Conservation (phyloP, 805 yeast species). For the Dipodascopsis uninucleata region DNA sequence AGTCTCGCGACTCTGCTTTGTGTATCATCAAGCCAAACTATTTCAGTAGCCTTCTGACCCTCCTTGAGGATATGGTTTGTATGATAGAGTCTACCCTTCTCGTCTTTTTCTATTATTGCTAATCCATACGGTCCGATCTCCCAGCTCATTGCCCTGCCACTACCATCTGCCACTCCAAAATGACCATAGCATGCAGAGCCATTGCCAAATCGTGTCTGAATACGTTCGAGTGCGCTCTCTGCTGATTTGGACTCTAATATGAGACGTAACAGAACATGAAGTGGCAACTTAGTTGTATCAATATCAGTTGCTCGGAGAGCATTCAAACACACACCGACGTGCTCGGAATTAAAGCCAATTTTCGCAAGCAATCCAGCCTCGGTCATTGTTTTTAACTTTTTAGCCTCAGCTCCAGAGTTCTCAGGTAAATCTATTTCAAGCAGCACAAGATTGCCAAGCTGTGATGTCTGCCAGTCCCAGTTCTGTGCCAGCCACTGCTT, state of each 20-base stretch:
- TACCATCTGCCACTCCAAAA: conserved; percentile 26
- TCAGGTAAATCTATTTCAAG: conserved; percentile 30
- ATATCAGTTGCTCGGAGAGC: conserved; percentile 37
- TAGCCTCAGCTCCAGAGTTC: conserved; percentile 18
- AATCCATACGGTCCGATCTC: conserved; percentile 27
- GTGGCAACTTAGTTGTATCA: conserved; percentile 36
- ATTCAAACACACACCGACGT: conserved; percentile 37
- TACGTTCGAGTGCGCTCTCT: conserved; percentile 27
- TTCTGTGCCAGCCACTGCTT: conserved; percentile 38
- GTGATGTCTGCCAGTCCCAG: conserved; percentile 43
- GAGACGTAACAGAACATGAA: conserved; percentile 40
- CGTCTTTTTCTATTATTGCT: conserved; percentile 10
- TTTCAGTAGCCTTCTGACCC: conserved; percentile 14
- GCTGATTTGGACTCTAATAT: conserved; percentile 34
- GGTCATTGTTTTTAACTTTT: conserved; percentile 33
- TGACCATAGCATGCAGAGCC: conserved; percentile 27
- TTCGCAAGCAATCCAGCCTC: conserved; percentile 41
- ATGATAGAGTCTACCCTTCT: conserved; percentile 15
- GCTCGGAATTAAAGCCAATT: conserved; percentile 37
- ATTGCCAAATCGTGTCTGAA: conserved; percentile 9
- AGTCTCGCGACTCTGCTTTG: conserved; percentile 16
- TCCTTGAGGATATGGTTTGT: conserved; percentile 22
- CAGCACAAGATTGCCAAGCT: conserved; percentile 33
- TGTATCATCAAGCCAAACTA: conserved; percentile 25
- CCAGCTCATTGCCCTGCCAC: conserved; percentile 21